Percentiles rank a stretch among this genome's conserved stretches.
Evolutionary conservation across 805 yeast genomes (phyloP).

Genomic region (Starmerella ratchasimensis): DNA sequence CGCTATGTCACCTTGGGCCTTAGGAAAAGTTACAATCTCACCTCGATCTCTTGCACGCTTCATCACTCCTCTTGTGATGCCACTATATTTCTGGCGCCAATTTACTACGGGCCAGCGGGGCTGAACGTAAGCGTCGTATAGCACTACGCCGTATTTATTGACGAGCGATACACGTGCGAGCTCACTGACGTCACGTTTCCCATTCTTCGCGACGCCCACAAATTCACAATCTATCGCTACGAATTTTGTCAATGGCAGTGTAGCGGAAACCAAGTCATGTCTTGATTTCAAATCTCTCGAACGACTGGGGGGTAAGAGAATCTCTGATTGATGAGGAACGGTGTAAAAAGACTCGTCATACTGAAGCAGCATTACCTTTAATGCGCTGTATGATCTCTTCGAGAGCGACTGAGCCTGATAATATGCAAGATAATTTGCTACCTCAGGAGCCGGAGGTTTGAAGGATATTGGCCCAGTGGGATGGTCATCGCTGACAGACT

Average conservation of each 20-base stretch:
- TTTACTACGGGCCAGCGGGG: slow-evolving; percentile 63
- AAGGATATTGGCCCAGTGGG: no score
- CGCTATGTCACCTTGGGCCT: slow-evolving; percentile 45
- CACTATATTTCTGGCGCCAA: slow-evolving; percentile 71
- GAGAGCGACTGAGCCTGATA: no score
- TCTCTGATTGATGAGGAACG: not conserved
- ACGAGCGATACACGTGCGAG: slow-evolving; percentile 67
- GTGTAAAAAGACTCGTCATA: not conserved
- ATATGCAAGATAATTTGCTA: no score
- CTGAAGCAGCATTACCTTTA: not conserved
- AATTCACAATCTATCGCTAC: slow-evolving; percentile 87
- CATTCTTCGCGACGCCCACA: slow-evolving; percentile 49
- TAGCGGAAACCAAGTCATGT: not conserved
- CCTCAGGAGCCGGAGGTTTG: no score
- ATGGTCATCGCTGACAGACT: no score
- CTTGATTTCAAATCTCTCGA: not conserved
- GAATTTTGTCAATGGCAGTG: not conserved
- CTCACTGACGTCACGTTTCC: no score
- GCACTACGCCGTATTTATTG: slow-evolving; percentile 40
- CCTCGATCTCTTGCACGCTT: slow-evolving; percentile 30
- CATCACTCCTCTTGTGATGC: slow-evolving; percentile 61
- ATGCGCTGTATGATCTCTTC: no score
- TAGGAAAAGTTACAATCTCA: slow-evolving; percentile 43
- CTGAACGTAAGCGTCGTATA: slow-evolving; percentile 62
- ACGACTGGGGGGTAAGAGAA: not conserved